Conservation (phyloP, 371 early-diverging fungal genomes). For the Mucor piriformis region DNA sequence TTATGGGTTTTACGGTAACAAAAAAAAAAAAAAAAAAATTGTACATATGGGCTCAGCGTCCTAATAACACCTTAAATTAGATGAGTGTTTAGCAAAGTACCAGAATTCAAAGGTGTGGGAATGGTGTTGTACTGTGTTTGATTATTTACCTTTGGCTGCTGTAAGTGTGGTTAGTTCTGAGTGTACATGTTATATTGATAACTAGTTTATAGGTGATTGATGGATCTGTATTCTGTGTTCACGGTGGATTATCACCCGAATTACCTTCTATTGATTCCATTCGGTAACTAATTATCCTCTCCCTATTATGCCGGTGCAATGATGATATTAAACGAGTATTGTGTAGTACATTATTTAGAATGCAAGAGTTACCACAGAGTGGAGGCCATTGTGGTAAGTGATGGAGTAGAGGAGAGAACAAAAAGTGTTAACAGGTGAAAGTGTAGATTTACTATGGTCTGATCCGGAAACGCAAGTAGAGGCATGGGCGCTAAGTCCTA, state of each 20-base stretch:
- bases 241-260: constrained; percentile 99
- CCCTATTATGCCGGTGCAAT: no score
- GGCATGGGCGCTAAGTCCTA: constrained; percentile 96
- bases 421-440: neutral
- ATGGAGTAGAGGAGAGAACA: neutral
- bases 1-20: constrained; percentile 97
- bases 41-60: no score
- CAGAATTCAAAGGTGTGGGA: constrained; percentile 99
- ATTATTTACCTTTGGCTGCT: constrained; percentile 96
- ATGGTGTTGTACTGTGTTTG: constrained; percentile 98
- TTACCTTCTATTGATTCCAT: constrained; percentile 63
- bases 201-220: constrained; percentile 14
- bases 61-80: constrained; percentile 17
- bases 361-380: constrained; percentile 55
- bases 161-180: constrained; percentile 50
- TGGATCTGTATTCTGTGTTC: constrained; percentile 93
- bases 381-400: constrained; percentile 53
- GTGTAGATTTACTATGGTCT: constrained; percentile 93
- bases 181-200: neutral
- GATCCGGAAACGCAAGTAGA: constrained; percentile 97
- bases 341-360: constrained; percentile 70
- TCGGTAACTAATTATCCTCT: no score
- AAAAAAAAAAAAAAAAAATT: neutral
- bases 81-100: constrained; percentile 90
- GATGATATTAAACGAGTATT: no score